phyloP scores from a whole-genome alignment of 306 rosid species.

The barrel medic (Medicago truncatula) region MtrunA17r5.0-ANR NC_053049.1:11320501-11321000 shows the following conservation, averaged over 20 bases:
- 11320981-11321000: conserved; percentile 99
- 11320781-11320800: conserved; percentile 99
- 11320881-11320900: conserved; percentile 79
- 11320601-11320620: conserved; percentile 92
- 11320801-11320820: conserved; percentile 97
- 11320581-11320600: conserved; percentile 99
- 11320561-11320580: conserved; percentile 81
- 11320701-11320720: conserved; percentile 95
- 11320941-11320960: conserved; percentile 98
- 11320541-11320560: conserved; percentile 94
- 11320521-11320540: conserved; percentile 83
- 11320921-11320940: conserved; percentile 92
- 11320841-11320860: conserved; percentile 95
- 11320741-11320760: conserved; percentile 99
- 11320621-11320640: conserved; percentile 95
- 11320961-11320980: conserved; percentile 97
- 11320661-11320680: conserved; percentile 95
- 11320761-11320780: conserved; percentile 99
- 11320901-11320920: conserved; percentile 94
- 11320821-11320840: conserved; percentile 94
- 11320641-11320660: conserved; percentile 98
- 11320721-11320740: conserved; percentile 94
- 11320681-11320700: conserved; percentile 98
- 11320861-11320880: conserved; percentile 96
- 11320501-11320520: conserved; percentile 79